These are phyloP conservation scores for Cercospora sp. DNA, from an alignment of 2,329 filamentous ascomycete genomes.

Conservation along the genomic window DNA sequence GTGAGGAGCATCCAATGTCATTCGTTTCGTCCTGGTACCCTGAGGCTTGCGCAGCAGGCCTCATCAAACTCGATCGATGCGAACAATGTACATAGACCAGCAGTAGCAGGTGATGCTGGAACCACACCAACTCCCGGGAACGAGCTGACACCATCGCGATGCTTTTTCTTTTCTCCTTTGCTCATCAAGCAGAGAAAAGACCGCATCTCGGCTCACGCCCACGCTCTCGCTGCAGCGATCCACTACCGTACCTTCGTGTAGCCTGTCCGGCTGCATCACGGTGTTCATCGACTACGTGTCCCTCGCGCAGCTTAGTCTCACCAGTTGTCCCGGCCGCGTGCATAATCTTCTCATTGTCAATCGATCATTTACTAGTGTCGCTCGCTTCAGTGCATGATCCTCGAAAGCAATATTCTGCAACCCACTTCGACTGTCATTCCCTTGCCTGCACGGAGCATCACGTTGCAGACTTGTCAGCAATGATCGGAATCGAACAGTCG, in stretches of 20 bases:
- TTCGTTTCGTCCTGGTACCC: background rate
- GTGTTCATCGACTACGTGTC: background rate
- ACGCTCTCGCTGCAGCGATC: background rate
- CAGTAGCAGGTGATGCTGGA: background rate
- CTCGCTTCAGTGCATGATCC: background rate
- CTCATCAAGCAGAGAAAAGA: background rate
- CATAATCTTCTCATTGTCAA: background rate
- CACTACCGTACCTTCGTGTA: background rate
- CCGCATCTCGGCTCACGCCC: constrained; percentile 3
- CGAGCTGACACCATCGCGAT: background rate
- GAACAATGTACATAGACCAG: background rate
- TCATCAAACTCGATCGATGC: background rate
- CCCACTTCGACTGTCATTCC: background rate
- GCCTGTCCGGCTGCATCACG: background rate
- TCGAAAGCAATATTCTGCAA: background rate
- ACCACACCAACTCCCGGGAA: background rate
- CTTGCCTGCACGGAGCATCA: background rate
- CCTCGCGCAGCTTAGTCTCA: background rate
- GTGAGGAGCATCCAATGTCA: background rate
- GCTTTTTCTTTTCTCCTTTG: background rate
- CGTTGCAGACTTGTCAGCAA: background rate
- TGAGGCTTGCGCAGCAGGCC: background rate
- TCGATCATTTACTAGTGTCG: background rate
- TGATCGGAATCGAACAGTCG: background rate
- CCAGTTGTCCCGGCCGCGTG: background rate